These are phyloP conservation scores for Colletotrichum somersetense DNA, from an alignment of 2,329 filamentous ascomycete species.

Conservation along the genomic window DNA sequence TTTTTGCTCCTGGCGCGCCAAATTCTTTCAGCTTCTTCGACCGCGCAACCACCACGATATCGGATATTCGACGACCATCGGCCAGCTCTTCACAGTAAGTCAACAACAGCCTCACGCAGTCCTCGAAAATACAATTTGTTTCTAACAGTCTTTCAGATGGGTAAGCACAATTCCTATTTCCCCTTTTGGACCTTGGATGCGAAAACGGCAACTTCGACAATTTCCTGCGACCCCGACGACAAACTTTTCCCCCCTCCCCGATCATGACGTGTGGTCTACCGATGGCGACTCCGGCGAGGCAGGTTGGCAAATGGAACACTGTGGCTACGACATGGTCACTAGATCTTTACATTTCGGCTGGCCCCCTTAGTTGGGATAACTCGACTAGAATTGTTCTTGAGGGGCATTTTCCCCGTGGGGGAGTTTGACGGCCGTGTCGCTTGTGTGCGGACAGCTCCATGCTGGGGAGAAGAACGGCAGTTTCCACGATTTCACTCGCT, in stretches of 20 bases:
- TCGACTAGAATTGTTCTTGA: neutral
- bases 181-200: conserved; percentile 16
- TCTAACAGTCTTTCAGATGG: conserved; percentile 67
- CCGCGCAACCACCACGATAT: conserved; percentile 42
- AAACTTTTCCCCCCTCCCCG: neutral
- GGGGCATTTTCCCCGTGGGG: neutral
- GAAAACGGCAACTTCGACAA: conserved; percentile 26
- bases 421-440: neutral
- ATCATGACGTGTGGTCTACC: neutral
- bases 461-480: neutral
- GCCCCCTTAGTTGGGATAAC: neutral
- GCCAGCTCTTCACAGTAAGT: conserved; percentile 44
- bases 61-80: conserved; percentile 43
- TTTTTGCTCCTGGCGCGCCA: conserved; percentile 29
- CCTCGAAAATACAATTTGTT: conserved; percentile 30
- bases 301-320: neutral
- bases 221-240: conserved; percentile 31
- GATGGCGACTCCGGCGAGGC: neutral
- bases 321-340: neutral
- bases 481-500: neutral
- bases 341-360: neutral
- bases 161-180: conserved; percentile 61
- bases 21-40: conserved; percentile 36
- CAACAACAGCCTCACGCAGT: conserved; percentile 9
- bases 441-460: neutral